These are phyloP conservation scores for Carex parvula DNA, from an alignment of 176 grass and related monocot genomes.

Conservation along the genomic window DNA sequence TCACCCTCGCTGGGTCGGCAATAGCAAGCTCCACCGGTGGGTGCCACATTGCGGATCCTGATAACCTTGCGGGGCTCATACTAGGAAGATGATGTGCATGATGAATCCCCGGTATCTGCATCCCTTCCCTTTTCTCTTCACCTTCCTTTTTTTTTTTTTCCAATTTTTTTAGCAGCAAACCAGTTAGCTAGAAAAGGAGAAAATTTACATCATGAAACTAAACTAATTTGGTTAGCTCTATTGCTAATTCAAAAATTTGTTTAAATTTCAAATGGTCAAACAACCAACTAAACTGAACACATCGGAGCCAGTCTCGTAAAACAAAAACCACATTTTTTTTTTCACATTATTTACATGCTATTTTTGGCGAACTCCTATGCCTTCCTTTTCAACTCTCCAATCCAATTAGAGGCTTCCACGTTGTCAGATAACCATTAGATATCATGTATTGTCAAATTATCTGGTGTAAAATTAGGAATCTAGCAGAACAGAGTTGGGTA, in stretches of 20 bases:
- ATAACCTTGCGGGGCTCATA: conserved; percentile 9
- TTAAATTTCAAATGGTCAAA: conserved; percentile 10
- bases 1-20: neutral
- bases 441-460: neutral
- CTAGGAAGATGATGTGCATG: neutral
- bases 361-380: conserved; percentile 3
- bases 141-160: neutral
- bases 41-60: neutral
- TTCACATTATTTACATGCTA: conserved; percentile 13
- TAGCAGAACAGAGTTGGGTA: conserved; percentile 1
- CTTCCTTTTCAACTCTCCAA: too few species aligned
- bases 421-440: conserved; percentile 9
- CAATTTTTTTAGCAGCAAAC: neutral
- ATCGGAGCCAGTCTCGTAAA: neutral
- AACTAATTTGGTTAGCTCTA: conserved; percentile 8
- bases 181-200: conserved; percentile 3
- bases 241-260: neutral
- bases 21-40: neutral
- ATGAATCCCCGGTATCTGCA: neutral
- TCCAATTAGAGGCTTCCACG: neutral
- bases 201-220: neutral
- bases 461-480: neutral
- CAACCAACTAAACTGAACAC: conserved; percentile 14
- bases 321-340: neutral
- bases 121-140: neutral